These are phyloP conservation scores for Colletotrichum sp. DNA, from an alignment of 2,329 filamentous ascomycete species.

Conservation along the genomic window DNA sequence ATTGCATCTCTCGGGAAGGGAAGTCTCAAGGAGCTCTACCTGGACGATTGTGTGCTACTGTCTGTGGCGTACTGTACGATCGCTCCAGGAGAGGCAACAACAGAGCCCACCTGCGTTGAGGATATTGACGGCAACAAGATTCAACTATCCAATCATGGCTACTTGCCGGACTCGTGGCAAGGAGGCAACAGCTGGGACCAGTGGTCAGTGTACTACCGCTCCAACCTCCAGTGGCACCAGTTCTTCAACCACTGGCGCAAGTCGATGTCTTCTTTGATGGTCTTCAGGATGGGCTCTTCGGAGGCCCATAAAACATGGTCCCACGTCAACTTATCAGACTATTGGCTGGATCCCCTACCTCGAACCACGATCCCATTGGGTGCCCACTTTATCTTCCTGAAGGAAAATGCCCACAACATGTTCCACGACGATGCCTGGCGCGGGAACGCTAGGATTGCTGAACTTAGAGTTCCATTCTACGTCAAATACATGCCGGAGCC, in stretches of 20 bases:
- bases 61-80: not conserved
- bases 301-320: not conserved
- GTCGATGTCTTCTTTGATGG: not conserved
- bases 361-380: not conserved
- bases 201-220: not conserved
- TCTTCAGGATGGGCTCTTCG: not conserved
- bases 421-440: not conserved
- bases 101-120: not conserved
- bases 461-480: not conserved
- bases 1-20: conserved; percentile 40
- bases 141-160: not conserved
- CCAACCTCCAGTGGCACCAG: not conserved
- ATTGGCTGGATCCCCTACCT: not conserved
- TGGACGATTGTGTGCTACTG: conserved; percentile 41
- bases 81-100: not conserved
- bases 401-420: not conserved
- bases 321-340: not conserved
- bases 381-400: not conserved
- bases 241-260: not conserved
- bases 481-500: not conserved
- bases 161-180: not conserved
- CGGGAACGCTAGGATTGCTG: not conserved
- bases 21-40: conserved; percentile 43
- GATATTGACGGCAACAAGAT: not conserved
- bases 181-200: not conserved